phyloP scores from a whole-genome alignment of 768 basidiomycete genomes.

The Cystobasidium tubakii region DNA sequence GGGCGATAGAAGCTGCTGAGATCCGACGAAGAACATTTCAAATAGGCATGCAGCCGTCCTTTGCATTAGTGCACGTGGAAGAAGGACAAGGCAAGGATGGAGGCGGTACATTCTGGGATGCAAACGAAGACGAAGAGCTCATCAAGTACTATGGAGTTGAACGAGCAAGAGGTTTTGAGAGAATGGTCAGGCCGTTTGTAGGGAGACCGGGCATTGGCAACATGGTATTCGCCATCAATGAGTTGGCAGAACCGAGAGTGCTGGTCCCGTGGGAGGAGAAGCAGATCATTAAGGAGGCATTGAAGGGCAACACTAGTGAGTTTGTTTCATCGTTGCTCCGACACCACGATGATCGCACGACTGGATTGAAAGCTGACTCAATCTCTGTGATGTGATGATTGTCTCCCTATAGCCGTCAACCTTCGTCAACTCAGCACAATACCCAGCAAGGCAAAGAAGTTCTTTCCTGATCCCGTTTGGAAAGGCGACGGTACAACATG shows the following conservation, averaged over 20 bases:
- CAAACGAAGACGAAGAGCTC: conserved; percentile 34
- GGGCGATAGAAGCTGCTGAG: conserved; percentile 31
- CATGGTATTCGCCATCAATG: conserved; percentile 36
- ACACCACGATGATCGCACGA: too few species aligned
- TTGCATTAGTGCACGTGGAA: conserved; percentile 33
- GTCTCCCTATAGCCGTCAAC: conserved; percentile 6
- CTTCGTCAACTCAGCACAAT: conserved; percentile 22
- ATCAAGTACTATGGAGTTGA: conserved; percentile 36
- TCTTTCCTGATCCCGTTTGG: conserved; percentile 36
- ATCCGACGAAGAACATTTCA: conserved; percentile 30
- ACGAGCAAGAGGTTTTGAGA: conserved; percentile 33
- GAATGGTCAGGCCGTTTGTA: conserved; percentile 32
- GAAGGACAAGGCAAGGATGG: neutral
- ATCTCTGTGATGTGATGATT: too few species aligned
- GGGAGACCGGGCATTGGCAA: conserved; percentile 27
- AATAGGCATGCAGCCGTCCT: conserved; percentile 34
- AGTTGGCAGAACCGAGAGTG: conserved; percentile 36
- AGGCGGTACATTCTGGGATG: conserved; percentile 35
- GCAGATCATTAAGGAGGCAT: conserved; percentile 21
- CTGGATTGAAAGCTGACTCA: too few species aligned
- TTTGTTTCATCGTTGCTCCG: too few species aligned
- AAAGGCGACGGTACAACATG: conserved; percentile 35
- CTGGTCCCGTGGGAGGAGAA: conserved; percentile 33
- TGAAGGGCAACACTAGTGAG: conserved; percentile 24
- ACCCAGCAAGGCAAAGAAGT: conserved; percentile 15